A percentile compares a stretch with the other conserved stretches of the same genome.
These are phyloP conservation scores for Collybia mongolica DNA, from an alignment of 768 basidiomycete species.

Conservation along the genomic window DNA sequence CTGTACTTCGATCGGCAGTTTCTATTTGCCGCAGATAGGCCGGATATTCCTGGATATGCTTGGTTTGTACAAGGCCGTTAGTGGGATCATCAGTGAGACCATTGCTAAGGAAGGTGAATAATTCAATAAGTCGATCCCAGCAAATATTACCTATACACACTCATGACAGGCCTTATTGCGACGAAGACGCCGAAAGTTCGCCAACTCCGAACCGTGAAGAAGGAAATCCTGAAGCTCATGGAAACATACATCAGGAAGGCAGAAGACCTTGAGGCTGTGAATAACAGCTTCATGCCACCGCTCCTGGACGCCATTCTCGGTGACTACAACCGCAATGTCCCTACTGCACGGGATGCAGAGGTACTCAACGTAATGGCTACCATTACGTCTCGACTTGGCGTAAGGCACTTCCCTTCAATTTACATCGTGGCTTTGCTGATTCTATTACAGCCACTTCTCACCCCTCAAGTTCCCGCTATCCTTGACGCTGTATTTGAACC, in stretches of 20 bases:
- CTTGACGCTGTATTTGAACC: conserved; percentile 97
- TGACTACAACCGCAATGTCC: conserved; percentile 94
- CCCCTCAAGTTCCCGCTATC: conserved; percentile 91
- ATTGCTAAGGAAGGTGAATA: conserved; percentile 76
- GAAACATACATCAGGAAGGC: conserved; percentile 98
- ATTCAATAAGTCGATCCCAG: no score
- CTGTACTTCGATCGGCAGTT: conserved; percentile 94
- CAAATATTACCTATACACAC: no score
- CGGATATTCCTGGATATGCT: conserved; percentile 98
- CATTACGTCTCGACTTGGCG: conserved; percentile 85
- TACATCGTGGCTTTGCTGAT: conserved; percentile 10
- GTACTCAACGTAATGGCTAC: conserved; percentile 97
- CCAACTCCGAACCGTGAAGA: conserved; percentile 93
- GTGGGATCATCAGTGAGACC: conserved; percentile 92
- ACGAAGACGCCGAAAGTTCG: conserved; percentile 98
- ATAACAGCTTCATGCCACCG: conserved; percentile 89
- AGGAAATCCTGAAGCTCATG: conserved; percentile 95
- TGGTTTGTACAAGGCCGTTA: conserved; percentile 95
- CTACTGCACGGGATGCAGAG: conserved; percentile 92
- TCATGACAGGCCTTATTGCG: conserved; percentile 69
- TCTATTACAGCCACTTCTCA: conserved; percentile 66
- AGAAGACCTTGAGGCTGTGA: conserved; percentile 93
- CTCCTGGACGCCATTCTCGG: conserved; percentile 96
- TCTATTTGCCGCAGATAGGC: conserved; percentile 96
- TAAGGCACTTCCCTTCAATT: conserved; percentile 38